These are phyloP conservation scores for Flaveria floridana DNA, from an alignment of 140 eudicot species.

Conservation along the genomic window DNA sequence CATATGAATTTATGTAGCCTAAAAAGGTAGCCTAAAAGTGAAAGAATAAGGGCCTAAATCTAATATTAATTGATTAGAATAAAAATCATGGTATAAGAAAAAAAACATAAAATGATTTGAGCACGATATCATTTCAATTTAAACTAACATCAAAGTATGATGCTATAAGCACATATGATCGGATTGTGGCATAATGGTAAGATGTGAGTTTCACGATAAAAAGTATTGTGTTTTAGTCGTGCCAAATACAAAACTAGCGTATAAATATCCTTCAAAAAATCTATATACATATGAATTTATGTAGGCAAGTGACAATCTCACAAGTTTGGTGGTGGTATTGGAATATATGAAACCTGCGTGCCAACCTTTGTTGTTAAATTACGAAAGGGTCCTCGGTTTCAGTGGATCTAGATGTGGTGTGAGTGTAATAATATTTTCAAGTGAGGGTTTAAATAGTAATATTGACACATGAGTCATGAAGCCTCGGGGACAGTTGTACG, in stretches of 20 bases:
- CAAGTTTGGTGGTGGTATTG: conserved; percentile 20
- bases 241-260: too few species aligned
- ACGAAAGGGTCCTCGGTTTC: conserved; percentile 1
- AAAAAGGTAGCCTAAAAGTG: too few species aligned
- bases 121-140: background rate
- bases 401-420: background rate
- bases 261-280: too few species aligned
- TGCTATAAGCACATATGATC: too few species aligned
- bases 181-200: too few species aligned
- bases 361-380: background rate
- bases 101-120: too few species aligned
- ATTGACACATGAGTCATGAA: background rate
- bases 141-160: too few species aligned
- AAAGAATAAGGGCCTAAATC: background rate
- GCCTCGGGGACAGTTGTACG: conserved; percentile 29
- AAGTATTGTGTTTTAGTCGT: too few species aligned
- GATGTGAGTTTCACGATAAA: too few species aligned
- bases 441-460: conserved; percentile 27
- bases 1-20: background rate
- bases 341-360: background rate
- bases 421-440: background rate
- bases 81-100: too few species aligned
- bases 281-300: background rate
- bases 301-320: background rate
- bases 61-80: too few species aligned